phyloP scores from a whole-genome alignment of 805 yeast genomes.

The Suhomyces vadensis region DNA sequence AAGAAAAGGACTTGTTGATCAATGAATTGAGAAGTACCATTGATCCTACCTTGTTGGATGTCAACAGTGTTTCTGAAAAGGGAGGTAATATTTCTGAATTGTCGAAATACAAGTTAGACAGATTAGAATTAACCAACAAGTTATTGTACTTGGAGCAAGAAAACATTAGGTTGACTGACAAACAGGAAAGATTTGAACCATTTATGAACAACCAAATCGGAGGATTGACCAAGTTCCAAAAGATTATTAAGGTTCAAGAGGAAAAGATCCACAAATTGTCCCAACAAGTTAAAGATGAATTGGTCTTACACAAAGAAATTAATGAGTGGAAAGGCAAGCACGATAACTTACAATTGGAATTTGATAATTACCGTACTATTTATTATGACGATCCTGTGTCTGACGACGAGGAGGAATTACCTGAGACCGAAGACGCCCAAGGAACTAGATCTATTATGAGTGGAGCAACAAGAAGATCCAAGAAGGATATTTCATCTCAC shows the following conservation, averaged over 20 bases:
- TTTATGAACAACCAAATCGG: slow-evolving; percentile 53
- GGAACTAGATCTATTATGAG: slow-evolving; percentile 25
- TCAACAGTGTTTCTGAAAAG: slow-evolving; percentile 12
- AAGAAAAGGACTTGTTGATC: slow-evolving; percentile 34
- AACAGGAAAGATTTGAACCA: slow-evolving; percentile 49
- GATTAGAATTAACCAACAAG: slow-evolving; percentile 45
- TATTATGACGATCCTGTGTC: slow-evolving; percentile 31
- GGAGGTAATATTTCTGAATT: slow-evolving; percentile 24
- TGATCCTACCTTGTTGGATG: slow-evolving; percentile 26
- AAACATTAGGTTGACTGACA: slow-evolving; percentile 41
- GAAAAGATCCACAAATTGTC: slow-evolving; percentile 43
- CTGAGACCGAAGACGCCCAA: slow-evolving; percentile 11
- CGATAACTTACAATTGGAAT: slow-evolving; percentile 46
- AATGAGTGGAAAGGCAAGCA: slow-evolving; percentile 49
- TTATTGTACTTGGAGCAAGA: slow-evolving; percentile 48
- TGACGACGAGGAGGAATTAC: slow-evolving; percentile 23
- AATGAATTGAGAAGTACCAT: slow-evolving; percentile 30
- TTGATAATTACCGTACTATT: slow-evolving; percentile 39
- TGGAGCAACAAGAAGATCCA: slow-evolving; percentile 24
- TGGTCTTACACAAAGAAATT: slow-evolving; percentile 45
- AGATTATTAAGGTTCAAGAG: slow-evolving; percentile 55
- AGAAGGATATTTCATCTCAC: slow-evolving; percentile 33
- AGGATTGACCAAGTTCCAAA: slow-evolving; percentile 54
- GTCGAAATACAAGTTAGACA: slow-evolving; percentile 42
- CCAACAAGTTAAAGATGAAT: slow-evolving; percentile 44